Evolutionary conservation across 2,329 filamentous ascomycete genomes (phyloP), one percentile per base, ranked within the genome.

Genomic region (Sporothrix brunneoviolacea): DNA sequence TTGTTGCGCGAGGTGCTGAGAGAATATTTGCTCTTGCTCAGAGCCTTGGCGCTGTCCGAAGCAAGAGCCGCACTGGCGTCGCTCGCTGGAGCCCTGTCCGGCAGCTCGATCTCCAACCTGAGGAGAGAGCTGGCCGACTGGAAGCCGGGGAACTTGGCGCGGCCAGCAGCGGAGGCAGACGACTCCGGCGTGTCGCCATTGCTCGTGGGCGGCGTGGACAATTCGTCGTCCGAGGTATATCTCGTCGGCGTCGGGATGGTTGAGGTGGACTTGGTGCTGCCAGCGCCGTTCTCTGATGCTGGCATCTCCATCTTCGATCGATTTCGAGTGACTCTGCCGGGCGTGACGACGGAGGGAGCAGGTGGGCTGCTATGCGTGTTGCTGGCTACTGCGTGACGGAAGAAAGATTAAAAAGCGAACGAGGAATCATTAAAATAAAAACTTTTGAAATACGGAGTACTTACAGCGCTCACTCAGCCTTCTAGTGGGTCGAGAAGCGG

Each of bases 21-120:
- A 2, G 76, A 69, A 54, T 70, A 76, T 44, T 74, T 66, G 65
- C 74, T 82, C 8, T 67, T 67, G 39, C 67, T 70, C 38, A 79
- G 64, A 52, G 70, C 66, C 42, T 67, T 65, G n/a, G 68, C 70
- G 48, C 72, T 71, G 37, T 67, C 66, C 10, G 71, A 67, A 21
- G 73, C 69, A 57, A 66, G 68, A n/a, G 73, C 21, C 2, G 37
- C 35, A n/a, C 21, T 19, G 5, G 40, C 1, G 27, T 21, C 8
- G 30, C 15, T 24, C 18, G 35, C n/a, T 10, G 54, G 59, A 40
- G 59, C 59, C 44, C 54, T 39, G 10, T 54, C 48, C 7, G 65
- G 62, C 28, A 67, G 51, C 4, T 61, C 62, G 8, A 72, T 60
- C 51, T 72, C 67, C 15, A 74, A 54, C 1, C 60, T 62, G 8